phyloP scores from a whole-genome alignment of 306 rosid species.

The Dryas alaskensis region DNA sequence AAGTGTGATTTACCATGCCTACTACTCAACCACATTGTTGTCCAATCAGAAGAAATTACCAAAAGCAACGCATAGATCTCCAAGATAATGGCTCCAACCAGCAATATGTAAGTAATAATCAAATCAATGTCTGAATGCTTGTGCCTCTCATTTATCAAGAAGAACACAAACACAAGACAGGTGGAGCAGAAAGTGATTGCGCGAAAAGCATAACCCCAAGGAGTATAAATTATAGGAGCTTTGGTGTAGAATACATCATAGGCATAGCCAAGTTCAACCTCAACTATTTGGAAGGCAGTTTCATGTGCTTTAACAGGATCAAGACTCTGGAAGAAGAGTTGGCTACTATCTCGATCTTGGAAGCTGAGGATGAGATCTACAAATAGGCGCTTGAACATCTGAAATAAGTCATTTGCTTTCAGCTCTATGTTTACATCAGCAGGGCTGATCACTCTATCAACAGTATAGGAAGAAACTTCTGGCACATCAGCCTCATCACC shows the following conservation, averaged over 20 bases:
- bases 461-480: background rate
- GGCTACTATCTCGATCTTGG: constrained; percentile 27
- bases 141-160: constrained; percentile 5
- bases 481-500: background rate
- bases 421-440: background rate
- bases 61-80: constrained; percentile 30
- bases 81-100: constrained; percentile 32
- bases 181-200: constrained; percentile 16
- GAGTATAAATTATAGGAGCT: constrained; percentile 28
- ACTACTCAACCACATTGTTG: constrained; percentile 22
- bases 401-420: constrained; percentile 17
- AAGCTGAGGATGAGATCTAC: constrained; percentile 43
- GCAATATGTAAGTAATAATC: constrained; percentile 23
- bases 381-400: constrained; percentile 28
- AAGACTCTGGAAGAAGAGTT: background rate
- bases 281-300: constrained; percentile 28
- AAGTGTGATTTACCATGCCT: constrained; percentile 10
- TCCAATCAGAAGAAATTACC: constrained; percentile 34
- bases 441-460: background rate
- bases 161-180: constrained; percentile 10
- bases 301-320: background rate
- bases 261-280: constrained; percentile 47
- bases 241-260: constrained; percentile 47
- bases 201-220: constrained; percentile 16
- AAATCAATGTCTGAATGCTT: constrained; percentile 2